A percentile compares a stretch with the other conserved stretches of the same genome.
phyloP scores from a whole-genome alignment of 441 rosid species.

The Kokia cookei region DNA sequence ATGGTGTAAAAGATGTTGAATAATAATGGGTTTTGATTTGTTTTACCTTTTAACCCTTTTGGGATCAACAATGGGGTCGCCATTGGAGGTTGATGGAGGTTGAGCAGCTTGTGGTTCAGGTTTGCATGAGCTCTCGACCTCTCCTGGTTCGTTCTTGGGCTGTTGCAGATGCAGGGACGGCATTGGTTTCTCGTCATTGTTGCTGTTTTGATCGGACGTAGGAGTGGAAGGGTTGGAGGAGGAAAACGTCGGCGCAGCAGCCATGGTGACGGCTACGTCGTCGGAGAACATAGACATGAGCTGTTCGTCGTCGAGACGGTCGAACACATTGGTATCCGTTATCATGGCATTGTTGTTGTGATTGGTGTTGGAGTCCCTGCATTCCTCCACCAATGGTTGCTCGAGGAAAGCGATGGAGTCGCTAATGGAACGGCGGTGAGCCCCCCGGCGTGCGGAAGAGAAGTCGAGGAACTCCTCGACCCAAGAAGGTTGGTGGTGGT shows the following conservation, averaged over 20 bases:
- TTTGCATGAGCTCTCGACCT: constrained; percentile 35
- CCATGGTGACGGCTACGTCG: constrained; percentile 19
- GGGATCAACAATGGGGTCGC: constrained; percentile 32
- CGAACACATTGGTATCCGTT: constrained; percentile 15
- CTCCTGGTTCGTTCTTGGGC: constrained; percentile 34
- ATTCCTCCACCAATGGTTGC: constrained; percentile 23
- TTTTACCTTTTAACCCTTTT: constrained; percentile 49
- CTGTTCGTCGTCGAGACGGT: constrained; percentile 49
- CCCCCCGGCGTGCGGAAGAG: constrained; percentile 24
- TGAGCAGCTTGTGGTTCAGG: constrained; percentile 6
- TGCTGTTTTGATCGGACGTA: constrained; percentile 43
- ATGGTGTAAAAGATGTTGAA: neutral
- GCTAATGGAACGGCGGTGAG: constrained; percentile 38
- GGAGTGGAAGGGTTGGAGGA: constrained; percentile 39
- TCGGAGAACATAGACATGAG: constrained; percentile 58
- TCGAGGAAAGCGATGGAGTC: constrained; percentile 46
- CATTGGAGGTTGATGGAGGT: constrained; percentile 13
- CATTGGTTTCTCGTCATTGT: constrained; percentile 34
- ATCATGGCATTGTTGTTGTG: neutral
- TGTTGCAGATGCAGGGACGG: constrained; percentile 14
- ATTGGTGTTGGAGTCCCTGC: neutral
- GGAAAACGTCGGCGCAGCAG: constrained; percentile 14
- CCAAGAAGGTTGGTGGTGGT: constrained; percentile 17
- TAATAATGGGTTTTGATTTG: neutral
- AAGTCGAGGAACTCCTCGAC: constrained; percentile 41